A percentile compares a stretch with the other conserved stretches of the same genome.
These are phyloP conservation scores for Solanum chiquidenum DNA, from an alignment of 257 asterid genomes.

Conservation along the genomic window DNA sequence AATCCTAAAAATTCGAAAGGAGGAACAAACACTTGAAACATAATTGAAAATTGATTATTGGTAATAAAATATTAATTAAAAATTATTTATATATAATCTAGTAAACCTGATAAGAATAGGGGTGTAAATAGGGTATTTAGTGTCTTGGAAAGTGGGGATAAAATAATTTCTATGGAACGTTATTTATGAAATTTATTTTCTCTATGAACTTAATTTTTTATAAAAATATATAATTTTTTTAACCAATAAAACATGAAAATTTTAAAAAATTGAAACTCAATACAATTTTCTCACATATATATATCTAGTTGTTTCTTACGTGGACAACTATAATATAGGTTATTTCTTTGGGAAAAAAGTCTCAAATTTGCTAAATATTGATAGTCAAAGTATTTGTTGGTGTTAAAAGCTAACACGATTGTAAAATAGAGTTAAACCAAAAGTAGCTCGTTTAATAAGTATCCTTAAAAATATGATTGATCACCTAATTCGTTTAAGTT, in stretches of 20 bases:
- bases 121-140: neutral
- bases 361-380: neutral
- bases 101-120: too few relatives aligned
- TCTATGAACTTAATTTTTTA: neutral
- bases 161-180: too few relatives aligned
- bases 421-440: neutral
- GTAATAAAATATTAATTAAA: neutral
- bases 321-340: neutral
- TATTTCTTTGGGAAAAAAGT: neutral
- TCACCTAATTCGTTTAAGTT: neutral
- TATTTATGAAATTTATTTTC: neutral
- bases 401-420: neutral
- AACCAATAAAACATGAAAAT: neutral
- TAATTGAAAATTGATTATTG: neutral
- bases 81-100: neutral
- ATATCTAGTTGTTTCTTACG: neutral
- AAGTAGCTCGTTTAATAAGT: neutral
- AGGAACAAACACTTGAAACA: neutral
- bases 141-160: neutral
- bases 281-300: neutral
- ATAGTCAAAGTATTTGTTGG: neutral
- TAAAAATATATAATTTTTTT: too few relatives aligned
- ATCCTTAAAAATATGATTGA: neutral
- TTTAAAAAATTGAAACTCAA: neutral
- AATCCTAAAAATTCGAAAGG: neutral